Evolutionary conservation across 768 basidiomycete genomes (phyloP), one percentile per base, ranked within the genome.

Genomic region (Crepidotus variabilis): DNA sequence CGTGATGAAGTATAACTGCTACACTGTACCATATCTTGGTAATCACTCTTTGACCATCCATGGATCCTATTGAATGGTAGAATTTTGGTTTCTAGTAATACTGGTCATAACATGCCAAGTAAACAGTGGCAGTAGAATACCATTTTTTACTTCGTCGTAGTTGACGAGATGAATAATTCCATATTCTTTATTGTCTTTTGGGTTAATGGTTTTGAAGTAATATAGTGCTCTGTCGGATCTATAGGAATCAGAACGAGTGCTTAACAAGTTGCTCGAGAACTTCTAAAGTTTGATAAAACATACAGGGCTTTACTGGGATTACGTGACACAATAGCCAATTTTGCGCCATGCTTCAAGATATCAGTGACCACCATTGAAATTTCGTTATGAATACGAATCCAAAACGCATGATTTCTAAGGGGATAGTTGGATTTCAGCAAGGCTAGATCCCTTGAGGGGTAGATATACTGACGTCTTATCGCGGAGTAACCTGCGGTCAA

Each of bases 221-320:
- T 28, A 50, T 6, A 50, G 23, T 4, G 48, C 48, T 23, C 48
- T 20, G 48, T 50, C 48, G n/a, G n/a, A 50, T 23, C 48, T 50
- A 24, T 16, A 21, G 48, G 7, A 20, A 18, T n/a, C 11, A 10
- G 11, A 21, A 6, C 10, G 6, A 6, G 21, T 6, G 16, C 6
- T 46, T 21, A 46, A 11, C 2, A 21, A 18, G 24, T 50, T 28
- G 28, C 28, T 28, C 8, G 28, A 28, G 4, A n/a, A 3, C 28
- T 8, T 4, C 28, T 4, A 14, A 6, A 6, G 16, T 16, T 20
- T 24, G 16, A 24, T 2, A 50, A 24, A 16, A 50, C 48, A 6
- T 50, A 50, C 48, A 50, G 6, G 48, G 48, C 48, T 50, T 50
- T 50, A n/a, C 48, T 50, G 20, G 48, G 3, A 50, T 50, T 50